phyloP scores from a whole-genome alignment of 805 yeast species.

The Candida ovalis region DNA sequence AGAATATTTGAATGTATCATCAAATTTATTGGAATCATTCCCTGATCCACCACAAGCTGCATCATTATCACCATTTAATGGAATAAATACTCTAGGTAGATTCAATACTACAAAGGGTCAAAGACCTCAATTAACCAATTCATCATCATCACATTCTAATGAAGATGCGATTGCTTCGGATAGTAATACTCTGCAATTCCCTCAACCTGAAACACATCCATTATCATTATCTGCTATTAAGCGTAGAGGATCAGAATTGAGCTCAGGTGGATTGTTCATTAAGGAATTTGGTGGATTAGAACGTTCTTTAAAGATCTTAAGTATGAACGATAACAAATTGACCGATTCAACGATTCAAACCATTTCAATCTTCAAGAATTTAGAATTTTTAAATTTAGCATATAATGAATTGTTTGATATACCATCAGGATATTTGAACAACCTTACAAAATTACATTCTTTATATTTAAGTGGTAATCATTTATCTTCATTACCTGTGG shows the following conservation, averaged over 20 bases:
- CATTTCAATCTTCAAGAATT: conserved; percentile 52
- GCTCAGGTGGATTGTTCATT: conserved; percentile 1
- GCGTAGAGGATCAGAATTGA: not conserved
- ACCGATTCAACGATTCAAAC: conserved; percentile 72
- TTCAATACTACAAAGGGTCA: not conserved
- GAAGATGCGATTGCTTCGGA: conserved; percentile 1
- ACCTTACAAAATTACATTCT: conserved; percentile 54
- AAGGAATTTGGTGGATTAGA: conserved; percentile 14
- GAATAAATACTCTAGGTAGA: conserved; percentile 8
- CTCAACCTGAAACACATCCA: not conserved
- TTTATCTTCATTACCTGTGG: conserved; percentile 75
- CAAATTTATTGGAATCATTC: conserved; percentile 60
- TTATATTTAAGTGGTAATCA: conserved; percentile 82
- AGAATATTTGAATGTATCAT: conserved; percentile 62
- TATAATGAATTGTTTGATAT: conserved; percentile 83
- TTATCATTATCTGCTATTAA: not conserved
- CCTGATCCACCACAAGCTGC: conserved; percentile 50
- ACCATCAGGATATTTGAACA: conserved; percentile 65
- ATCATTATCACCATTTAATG: conserved; percentile 5
- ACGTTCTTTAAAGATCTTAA: conserved; percentile 45
- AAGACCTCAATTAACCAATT: not conserved
- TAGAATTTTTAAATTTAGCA: conserved; percentile 67
- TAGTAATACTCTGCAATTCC: not conserved
- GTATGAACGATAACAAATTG: conserved; percentile 80
- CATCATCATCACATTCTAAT: not conserved